These are phyloP conservation scores for Pistacia atlantica DNA, from an alignment of 345 rosid species.

Conservation along the genomic window DNA sequence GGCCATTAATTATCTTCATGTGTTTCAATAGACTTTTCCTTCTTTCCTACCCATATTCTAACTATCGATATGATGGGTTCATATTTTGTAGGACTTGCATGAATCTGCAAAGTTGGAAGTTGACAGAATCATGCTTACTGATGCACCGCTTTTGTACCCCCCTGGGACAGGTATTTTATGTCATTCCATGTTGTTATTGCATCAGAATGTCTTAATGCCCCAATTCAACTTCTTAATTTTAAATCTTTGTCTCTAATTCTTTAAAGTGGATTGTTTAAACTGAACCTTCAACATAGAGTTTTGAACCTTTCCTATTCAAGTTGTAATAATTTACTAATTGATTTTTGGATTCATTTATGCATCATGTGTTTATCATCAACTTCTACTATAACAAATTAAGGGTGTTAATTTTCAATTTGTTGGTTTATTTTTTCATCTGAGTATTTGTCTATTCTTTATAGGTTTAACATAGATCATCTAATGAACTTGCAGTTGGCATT, in stretches of 20 bases:
- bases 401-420: background rate
- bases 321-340: background rate
- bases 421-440: background rate
- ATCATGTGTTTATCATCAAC: background rate
- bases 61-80: constrained; percentile 9
- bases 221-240: background rate
- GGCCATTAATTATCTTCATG: background rate
- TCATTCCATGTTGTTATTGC: background rate
- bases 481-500: constrained; percentile 71
- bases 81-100: constrained; percentile 57
- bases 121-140: constrained; percentile 89
- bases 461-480: constrained; percentile 10
- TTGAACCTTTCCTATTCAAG: background rate
- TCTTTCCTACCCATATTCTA: background rate
- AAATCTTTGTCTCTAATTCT: background rate
- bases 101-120: constrained; percentile 66
- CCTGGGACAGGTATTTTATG: constrained; percentile 81
- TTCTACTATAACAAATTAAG: background rate
- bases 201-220: background rate
- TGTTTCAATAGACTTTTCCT: background rate
- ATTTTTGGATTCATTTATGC: background rate
- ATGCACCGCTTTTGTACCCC: constrained; percentile 86
- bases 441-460: background rate
- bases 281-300: background rate
- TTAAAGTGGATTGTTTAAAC: background rate